Base-by-base conservation (phyloP, 805 yeast genomes). In the Saccharomycopsis sp. region DNA sequence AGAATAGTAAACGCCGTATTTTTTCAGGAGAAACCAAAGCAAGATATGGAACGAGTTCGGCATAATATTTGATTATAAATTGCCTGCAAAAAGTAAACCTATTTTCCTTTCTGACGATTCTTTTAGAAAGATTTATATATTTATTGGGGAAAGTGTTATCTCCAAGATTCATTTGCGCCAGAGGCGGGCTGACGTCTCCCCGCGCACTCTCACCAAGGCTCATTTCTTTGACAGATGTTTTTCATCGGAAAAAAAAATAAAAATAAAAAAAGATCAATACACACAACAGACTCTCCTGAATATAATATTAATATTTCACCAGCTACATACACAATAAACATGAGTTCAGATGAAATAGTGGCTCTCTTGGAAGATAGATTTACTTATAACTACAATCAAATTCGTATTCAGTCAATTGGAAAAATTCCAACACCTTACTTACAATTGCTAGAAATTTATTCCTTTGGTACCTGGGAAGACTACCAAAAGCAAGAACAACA, bases 1-100 rank as follows among this genome's bases (percentile, higher is more conserved):
- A 90, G 65, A 54, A 90, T 84, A 0, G 96, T 78, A 41, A 88
- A 79, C 1, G 86, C 89, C 14, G 88, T 79, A 89, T 70, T 57
- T 86, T 85, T 48, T 85, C 85, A 0, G 95, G 81, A 16, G 79
- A 72, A 7, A 89, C 73, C 13, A 85, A 62, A 5, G 72, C 65
- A 49, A 90, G 62, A 59, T 77, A 88, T 3, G 96, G 95, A 0
- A 89, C 95, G 62, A 85, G 84, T 41, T 70, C 67, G 21, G 71
- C 55, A 54, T 84, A 70, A 26, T 61, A 61, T 44, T 58, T 35
- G 2, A 52, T 62, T 65, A n/a, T n/a, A n/a, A n/a, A n/a, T n/a
- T n/a, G n/a, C n/a, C n/a, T n/a, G n/a, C 11, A 26, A 26, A 7
- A 7, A 26, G 11, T 11, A 26, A 7, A 26, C n/a, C n/a, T n/a